Conservation (phyloP, 257 asterid genomes). For the Coffea canephora region DNA sequence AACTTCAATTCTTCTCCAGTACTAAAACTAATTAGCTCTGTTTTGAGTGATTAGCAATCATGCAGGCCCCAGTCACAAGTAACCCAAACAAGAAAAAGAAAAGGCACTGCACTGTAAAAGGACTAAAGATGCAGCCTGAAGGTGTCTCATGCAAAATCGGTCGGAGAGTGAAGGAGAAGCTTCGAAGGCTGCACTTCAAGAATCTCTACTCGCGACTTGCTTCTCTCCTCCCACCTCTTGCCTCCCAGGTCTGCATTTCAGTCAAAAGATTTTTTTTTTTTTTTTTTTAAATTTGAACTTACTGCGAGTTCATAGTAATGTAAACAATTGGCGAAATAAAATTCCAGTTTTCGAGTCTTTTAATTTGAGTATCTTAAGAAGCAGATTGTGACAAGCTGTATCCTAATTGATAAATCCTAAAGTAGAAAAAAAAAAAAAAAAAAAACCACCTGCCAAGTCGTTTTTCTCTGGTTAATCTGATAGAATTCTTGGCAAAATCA, state of each 20-base stretch:
- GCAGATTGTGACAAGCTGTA: too few species aligned
- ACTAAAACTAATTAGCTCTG: too few species aligned
- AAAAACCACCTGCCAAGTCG: too few species aligned
- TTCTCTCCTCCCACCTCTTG: slow-evolving; percentile 34
- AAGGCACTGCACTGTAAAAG: not conserved
- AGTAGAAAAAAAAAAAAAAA: too few species aligned
- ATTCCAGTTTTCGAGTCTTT: too few species aligned
- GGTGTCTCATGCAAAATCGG: slow-evolving; percentile 14
- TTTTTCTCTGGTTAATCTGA: too few species aligned
- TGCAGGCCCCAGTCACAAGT: not conserved
- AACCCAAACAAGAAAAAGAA: not conserved
- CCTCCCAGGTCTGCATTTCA: slow-evolving; percentile 26
- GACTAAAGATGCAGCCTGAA: not conserved
- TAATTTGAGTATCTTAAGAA: too few species aligned
- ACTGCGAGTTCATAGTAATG: not conserved
- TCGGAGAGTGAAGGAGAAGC: slow-evolving; percentile 25
- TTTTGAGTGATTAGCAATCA: not conserved
- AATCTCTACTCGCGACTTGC: slow-evolving; percentile 24
- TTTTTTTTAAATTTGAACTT: too few species aligned
- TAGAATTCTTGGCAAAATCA: not conserved
- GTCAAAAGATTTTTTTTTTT: too few species aligned
- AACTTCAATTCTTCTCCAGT: too few species aligned
- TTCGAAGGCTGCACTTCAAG: slow-evolving; percentile 32
- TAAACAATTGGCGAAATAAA: too few species aligned
- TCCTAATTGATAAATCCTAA: too few species aligned